These are phyloP conservation scores for Pleurotus eryngii DNA, from an alignment of 768 basidiomycete genomes.

Conservation along the genomic window DNA sequence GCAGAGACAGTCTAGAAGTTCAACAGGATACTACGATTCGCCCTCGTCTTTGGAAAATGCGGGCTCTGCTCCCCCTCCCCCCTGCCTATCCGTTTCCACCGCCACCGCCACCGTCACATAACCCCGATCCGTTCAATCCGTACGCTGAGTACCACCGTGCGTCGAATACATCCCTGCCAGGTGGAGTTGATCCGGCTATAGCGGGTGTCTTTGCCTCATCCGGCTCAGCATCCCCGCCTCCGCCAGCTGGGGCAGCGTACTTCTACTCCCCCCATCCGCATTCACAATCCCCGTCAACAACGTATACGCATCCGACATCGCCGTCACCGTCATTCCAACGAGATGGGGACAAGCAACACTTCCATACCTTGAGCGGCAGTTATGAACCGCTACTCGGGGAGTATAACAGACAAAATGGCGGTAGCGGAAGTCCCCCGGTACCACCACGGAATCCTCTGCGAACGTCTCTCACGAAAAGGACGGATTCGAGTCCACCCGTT, in stretches of 20 bases:
- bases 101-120: too few relatives aligned
- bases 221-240: slow-evolving; percentile 44
- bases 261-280: background rate
- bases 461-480: too few relatives aligned
- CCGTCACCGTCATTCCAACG: slow-evolving; percentile 23
- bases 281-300: background rate
- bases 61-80: slow-evolving; percentile 1
- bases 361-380: slow-evolving; percentile 42
- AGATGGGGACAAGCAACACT: too few relatives aligned
- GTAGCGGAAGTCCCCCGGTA: background rate
- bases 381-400: slow-evolving; percentile 57
- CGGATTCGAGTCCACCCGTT: too few relatives aligned
- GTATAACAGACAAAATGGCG: slow-evolving; percentile 17
- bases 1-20: slow-evolving; percentile 20
- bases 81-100: background rate
- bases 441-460: background rate
- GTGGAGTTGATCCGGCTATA: slow-evolving; percentile 10
- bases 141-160: slow-evolving; percentile 39
- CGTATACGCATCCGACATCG: slow-evolving; percentile 30
- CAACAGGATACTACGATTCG: slow-evolving; percentile 32
- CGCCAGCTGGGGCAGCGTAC: slow-evolving; percentile 14
- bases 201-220: slow-evolving; percentile 39
- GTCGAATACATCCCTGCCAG: too few relatives aligned
- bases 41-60: slow-evolving; percentile 17
- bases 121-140: slow-evolving; percentile 33